A percentile compares a stretch with the other conserved stretches of the same genome.
Evolutionary conservation across 345 rosid species (phyloP).

Genomic region (Reutealis trisperma): DNA sequence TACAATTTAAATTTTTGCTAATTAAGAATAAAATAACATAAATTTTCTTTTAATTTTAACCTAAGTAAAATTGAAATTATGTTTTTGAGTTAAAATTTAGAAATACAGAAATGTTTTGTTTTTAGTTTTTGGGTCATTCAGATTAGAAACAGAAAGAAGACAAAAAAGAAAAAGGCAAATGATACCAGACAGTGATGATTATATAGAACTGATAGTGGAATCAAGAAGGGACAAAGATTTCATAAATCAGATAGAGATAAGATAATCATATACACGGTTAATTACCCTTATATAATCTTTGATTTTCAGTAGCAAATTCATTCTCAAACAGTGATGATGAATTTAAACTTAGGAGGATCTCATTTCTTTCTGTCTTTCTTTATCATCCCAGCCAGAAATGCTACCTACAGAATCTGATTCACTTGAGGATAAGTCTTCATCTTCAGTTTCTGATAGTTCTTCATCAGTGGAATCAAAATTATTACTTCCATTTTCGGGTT

Average conservation of each 20-base stretch:
- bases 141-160: no score
- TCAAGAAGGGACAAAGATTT: background rate
- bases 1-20: no score
- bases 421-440: conserved; percentile 6
- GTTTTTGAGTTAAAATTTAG: no score
- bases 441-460: conserved; percentile 28
- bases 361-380: background rate
- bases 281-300: background rate
- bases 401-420: conserved; percentile 20
- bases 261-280: background rate
- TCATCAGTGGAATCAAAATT: conserved; percentile 17
- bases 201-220: no score
- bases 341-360: conserved; percentile 6
- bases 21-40: no score
- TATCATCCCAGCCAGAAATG: background rate
- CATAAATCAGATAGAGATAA: background rate
- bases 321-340: conserved; percentile 18
- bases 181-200: no score
- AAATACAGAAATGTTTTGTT: no score
- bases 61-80: no score
- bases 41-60: no score
- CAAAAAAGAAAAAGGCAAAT: no score
- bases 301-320: conserved; percentile 13
- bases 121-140: no score
- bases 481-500: conserved; percentile 22